Evolutionary conservation across 169 alveolate species (phyloP).

Genomic region (Cyclospora cayetanensis): DNA sequence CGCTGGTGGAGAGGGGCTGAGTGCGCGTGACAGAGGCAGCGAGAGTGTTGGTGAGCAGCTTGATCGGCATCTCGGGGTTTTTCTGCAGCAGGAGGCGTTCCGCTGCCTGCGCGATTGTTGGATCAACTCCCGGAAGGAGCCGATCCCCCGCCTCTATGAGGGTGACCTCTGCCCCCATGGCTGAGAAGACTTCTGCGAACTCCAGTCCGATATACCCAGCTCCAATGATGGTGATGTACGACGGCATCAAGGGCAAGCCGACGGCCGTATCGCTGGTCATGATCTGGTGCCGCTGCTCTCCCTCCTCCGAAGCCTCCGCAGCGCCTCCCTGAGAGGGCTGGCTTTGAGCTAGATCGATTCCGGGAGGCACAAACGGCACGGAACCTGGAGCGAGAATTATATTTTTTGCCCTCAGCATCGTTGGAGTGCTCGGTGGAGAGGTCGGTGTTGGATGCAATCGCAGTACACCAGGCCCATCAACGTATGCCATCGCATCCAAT

Average conservation of each 20-base stretch:
- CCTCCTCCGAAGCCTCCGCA: not conserved
- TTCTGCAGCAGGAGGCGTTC: slow-evolving; percentile 67
- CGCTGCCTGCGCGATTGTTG: slow-evolving; percentile 73
- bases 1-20: not conserved
- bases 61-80: slow-evolving; percentile 8
- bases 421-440: not conserved
- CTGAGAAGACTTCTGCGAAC: slow-evolving; percentile 78
- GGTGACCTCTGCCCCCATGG: slow-evolving; percentile 75
- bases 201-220: slow-evolving; percentile 79
- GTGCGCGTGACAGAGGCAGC: not conserved
- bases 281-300: slow-evolving; percentile 44
- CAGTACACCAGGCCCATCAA: slow-evolving; percentile 58
- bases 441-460: slow-evolving; percentile 6
- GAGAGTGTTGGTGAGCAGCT: not conserved
- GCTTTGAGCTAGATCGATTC: slow-evolving; percentile 66
- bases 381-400: slow-evolving; percentile 80
- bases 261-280: slow-evolving; percentile 79
- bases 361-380: slow-evolving; percentile 74
- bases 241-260: slow-evolving; percentile 67
- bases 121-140: slow-evolving; percentile 75
- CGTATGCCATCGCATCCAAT: slow-evolving; percentile 71
- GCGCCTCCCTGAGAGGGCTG: not conserved
- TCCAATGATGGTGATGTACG: slow-evolving; percentile 74
- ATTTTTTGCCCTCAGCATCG: slow-evolving; percentile 61
- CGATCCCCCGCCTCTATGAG: slow-evolving; percentile 74